phyloP scores from a whole-genome alignment of 1,139 yeast species.

The Suhomyces bribrorum region DNA sequence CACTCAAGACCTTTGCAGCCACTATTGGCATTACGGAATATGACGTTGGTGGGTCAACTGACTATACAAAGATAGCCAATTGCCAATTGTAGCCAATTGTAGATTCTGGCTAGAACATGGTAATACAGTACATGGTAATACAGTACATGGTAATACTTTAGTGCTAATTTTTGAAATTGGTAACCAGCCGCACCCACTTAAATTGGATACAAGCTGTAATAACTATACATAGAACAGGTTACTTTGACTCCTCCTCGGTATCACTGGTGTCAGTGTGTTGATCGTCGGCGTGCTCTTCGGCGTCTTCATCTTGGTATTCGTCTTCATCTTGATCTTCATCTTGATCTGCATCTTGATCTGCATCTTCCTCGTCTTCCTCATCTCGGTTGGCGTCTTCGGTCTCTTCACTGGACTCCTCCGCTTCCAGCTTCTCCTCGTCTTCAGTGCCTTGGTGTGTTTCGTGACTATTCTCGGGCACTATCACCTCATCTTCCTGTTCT shows the following conservation, averaged over 20 bases:
- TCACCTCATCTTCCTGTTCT: not conserved
- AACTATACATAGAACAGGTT: not conserved
- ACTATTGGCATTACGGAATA: no score
- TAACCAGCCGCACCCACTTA: not conserved
- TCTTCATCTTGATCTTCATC: not conserved
- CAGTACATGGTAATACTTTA: not conserved
- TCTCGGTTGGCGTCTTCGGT: not conserved
- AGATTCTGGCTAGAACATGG: no score
- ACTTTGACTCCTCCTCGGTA: not conserved
- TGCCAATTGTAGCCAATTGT: no score
- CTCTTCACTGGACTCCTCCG: not conserved
- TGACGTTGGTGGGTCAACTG: no score
- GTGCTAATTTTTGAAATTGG: no score
- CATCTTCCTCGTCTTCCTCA: not conserved
- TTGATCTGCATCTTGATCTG: not conserved
- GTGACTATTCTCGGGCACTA: not conserved
- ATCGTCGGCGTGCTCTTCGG: not conserved
- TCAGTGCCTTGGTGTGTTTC: conserved; percentile 1
- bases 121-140: no score
- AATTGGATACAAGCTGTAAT: not conserved
- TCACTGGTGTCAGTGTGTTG: not conserved
- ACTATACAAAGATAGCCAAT: no score
- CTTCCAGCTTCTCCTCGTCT: not conserved
- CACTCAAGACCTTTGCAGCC: no score
- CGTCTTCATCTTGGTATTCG: not conserved